Conservation (phyloP, 2,329 filamentous ascomycete genomes). For the Alternaria panax region DNA sequence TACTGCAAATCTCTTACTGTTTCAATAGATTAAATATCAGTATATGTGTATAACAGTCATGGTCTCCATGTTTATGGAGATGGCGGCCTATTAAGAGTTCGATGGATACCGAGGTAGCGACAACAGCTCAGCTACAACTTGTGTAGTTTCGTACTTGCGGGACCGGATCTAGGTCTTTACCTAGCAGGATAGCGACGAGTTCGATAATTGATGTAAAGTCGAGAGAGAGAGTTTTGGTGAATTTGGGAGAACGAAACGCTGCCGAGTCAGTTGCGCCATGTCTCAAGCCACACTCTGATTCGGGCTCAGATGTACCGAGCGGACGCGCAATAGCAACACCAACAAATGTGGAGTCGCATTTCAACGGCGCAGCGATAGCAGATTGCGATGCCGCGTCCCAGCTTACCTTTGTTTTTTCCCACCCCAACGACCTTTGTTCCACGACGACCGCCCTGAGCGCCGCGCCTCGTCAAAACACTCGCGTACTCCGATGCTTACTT, state of each 20-base stretch:
- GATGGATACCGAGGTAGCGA: not conserved
- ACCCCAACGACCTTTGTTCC: not conserved
- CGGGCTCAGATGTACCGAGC: slow-evolving; percentile 11
- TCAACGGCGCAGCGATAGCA: slow-evolving; percentile 7
- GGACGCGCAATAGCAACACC: slow-evolving; percentile 15
- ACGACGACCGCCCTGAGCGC: not conserved
- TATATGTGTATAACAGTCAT: not conserved
- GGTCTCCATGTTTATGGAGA: not conserved
- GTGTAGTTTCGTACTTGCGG: not conserved
- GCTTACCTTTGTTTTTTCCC: not conserved
- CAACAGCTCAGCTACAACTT: not conserved
- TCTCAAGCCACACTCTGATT: slow-evolving; percentile 8
- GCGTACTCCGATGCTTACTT: slow-evolving; percentile 1
- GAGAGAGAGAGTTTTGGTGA: not conserved
- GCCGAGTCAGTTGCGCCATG: slow-evolving; percentile 5
- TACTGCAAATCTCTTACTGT: not conserved
- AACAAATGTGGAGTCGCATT: slow-evolving; percentile 16
- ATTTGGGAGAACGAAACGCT: not conserved
- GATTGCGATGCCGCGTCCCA: slow-evolving; percentile 5
- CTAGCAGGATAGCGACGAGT: not conserved
- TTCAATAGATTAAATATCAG: not conserved
- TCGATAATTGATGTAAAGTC: not conserved
- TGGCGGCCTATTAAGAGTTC: not conserved
- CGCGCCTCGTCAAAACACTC: not conserved
- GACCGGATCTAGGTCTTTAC: not conserved